Conservation (phyloP, 2,329 filamentous ascomycete species). For the Aureobasidium sp. region DNA sequence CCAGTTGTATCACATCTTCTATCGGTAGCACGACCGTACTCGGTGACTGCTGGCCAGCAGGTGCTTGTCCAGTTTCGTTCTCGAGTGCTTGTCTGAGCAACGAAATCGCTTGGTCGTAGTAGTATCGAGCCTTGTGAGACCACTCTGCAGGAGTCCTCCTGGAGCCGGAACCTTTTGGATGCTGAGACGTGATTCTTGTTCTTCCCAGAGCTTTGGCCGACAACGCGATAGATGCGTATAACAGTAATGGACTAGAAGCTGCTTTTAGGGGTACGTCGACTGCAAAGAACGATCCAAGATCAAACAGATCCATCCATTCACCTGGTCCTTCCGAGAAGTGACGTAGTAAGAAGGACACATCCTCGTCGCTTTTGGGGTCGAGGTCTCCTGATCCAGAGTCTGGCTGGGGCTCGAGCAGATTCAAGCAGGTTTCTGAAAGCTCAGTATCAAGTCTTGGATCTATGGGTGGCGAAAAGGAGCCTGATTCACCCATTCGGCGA, state of each 20-base stretch:
- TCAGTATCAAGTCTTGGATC: conserved; percentile 33
- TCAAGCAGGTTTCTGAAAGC: not conserved
- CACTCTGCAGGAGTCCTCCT: conserved; percentile 39
- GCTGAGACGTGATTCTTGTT: conserved; percentile 27
- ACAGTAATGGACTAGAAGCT: conserved; percentile 41
- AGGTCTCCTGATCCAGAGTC: not conserved
- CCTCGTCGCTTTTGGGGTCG: conserved; percentile 36
- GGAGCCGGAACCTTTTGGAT: conserved; percentile 9
- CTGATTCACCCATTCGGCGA: conserved; percentile 21
- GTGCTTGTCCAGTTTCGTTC: conserved; percentile 20
- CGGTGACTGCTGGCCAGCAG: not conserved
- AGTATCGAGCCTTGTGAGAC: conserved; percentile 53
- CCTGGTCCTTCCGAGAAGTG: conserved; percentile 55
- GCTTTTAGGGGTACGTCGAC: conserved; percentile 54
- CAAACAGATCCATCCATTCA: conserved; percentile 53
- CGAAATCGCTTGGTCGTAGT: conserved; percentile 46
- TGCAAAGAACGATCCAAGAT: conserved; percentile 53
- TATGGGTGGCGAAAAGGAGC: conserved; percentile 32
- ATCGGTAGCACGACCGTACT: conserved; percentile 32
- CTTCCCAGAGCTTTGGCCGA: conserved; percentile 55
- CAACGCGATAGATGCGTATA: conserved; percentile 53
- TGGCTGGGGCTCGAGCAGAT: not conserved
- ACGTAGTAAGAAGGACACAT: conserved; percentile 51
- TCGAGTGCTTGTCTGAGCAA: conserved; percentile 27
- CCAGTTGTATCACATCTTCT: not conserved